Base-by-base conservation (phyloP, 768 basidiomycete species). In the Chiua virens region DNA sequence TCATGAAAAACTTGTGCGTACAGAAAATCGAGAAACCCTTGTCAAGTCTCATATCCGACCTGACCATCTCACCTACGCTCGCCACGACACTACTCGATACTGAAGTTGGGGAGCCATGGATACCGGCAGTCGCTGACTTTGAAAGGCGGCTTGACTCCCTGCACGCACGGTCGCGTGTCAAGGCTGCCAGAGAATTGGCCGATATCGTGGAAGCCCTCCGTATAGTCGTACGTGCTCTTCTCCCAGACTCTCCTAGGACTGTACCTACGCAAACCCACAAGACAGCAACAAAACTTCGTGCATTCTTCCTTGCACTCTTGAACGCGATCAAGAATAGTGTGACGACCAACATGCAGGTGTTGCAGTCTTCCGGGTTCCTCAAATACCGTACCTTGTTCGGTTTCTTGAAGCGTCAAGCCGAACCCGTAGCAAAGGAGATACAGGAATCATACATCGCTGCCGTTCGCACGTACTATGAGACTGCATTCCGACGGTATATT, bases 391-490 rank as follows among this genome's bases (percentile, higher is more conserved):
- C 88, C 8, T 75, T 98, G 50, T 98, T 85, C 60, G 79, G 79
- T 1, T 99, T 98, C 65, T 75, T 99, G 34, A 84, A 87, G 55
- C 84, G 91, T 3, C 89, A 93, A 54, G 89, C 89, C 6, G 78
- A 86, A 9, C 77, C 77, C 30, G 88, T 94, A 27, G 94, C 97
- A 4, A 79, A 79, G 41, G 95, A 98, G 67, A 73, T 99, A 21
- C 92, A 93, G 65, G 77, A 92, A 45, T 86, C 90, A 3, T 99
- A 99, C 67, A 73, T 88, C 25, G 80, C 80, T 30, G 82, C 89
- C 23, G 87, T 90, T 14, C 83, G 94, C 36, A 80, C 90, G 20
- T 99, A 97, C 67, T 98, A 93, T 53, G 97, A 99, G 71, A 98
- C 97, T 20, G 92, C 88, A 1, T 95, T 98, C 66, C 76, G 97